These are phyloP conservation scores for Trametes maxima DNA, from an alignment of 768 basidiomycete species.

Conservation along the genomic window DNA sequence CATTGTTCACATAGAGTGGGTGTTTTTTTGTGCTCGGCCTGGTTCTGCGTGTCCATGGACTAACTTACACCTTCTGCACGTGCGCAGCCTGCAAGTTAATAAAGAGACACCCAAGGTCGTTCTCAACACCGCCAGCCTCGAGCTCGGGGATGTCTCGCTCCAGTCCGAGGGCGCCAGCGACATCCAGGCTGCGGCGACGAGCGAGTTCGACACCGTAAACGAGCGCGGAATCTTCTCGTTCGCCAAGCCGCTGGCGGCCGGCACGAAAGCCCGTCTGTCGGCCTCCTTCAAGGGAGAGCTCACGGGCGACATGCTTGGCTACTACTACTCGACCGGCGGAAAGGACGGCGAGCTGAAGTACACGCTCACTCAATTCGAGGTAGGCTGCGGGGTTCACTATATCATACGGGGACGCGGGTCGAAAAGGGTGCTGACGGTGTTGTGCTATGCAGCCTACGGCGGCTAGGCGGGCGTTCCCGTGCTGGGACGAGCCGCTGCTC, in stretches of 20 bases:
- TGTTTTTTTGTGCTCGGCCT: conserved; percentile 6
- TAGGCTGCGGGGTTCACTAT: conserved; percentile 24
- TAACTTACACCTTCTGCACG: not conserved
- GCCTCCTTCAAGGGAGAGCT: conserved; percentile 71
- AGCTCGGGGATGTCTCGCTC: conserved; percentile 56
- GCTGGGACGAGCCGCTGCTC: conserved; percentile 92
- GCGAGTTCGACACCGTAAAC: conserved; percentile 57
- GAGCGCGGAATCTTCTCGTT: conserved; percentile 75
- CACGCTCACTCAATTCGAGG: conserved; percentile 90
- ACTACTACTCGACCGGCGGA: conserved; percentile 73
- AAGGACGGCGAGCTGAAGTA: conserved; percentile 67
- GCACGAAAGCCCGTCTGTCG: conserved; percentile 69
- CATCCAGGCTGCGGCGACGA: conserved; percentile 47
- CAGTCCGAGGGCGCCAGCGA: conserved; percentile 55
- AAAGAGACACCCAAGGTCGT: conserved; percentile 62
- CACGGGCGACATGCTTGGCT: conserved; percentile 76
- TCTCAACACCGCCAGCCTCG: conserved; percentile 69
- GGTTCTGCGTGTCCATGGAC: not conserved
- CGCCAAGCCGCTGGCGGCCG: conserved; percentile 54
- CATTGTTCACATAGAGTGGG: conserved; percentile 69
- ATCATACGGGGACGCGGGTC: not conserved
- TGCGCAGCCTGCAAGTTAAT: conserved; percentile 61
- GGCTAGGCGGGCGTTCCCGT: conserved; percentile 82
- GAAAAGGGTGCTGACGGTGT: not conserved
- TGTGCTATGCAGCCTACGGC: conserved; percentile 65